Evolutionary conservation across 768 basidiomycete genomes (phyloP).

Genomic region (Boletus reticulatus): DNA sequence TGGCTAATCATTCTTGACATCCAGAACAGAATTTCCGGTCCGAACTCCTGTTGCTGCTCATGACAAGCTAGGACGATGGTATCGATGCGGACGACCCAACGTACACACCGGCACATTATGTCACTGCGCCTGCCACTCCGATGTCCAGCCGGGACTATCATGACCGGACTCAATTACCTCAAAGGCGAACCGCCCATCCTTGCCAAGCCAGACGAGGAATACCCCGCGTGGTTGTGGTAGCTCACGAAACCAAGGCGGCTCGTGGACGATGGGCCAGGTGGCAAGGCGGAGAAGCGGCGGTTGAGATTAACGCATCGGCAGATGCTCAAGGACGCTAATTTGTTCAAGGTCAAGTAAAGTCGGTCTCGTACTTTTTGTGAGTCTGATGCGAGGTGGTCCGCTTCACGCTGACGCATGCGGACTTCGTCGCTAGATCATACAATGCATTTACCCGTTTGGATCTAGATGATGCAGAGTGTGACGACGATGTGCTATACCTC

Average conservation of each 20-base stretch:
- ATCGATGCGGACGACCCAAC: too few relatives aligned
- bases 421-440: background rate
- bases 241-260: conserved; percentile 55
- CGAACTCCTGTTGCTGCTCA: too few relatives aligned
- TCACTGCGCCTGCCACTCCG: too few relatives aligned
- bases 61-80: too few relatives aligned
- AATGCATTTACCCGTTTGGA: too few relatives aligned
- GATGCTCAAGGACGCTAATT: conserved; percentile 77
- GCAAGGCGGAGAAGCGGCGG: conserved; percentile 54
- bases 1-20: too few relatives aligned
- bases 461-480: too few relatives aligned
- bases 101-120: too few relatives aligned
- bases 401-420: too few relatives aligned
- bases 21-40: too few relatives aligned
- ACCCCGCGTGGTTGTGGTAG: conserved; percentile 90
- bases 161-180: conserved; percentile 80
- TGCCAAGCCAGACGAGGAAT: conserved; percentile 77
- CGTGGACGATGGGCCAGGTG: conserved; percentile 73
- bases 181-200: conserved; percentile 79
- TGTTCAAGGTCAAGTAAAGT: conserved; percentile 75
- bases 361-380: background rate
- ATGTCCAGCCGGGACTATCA: conserved; percentile 69
- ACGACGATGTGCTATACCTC: conserved; percentile 9
- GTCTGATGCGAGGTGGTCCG: too few relatives aligned
- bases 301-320: conserved; percentile 63